Percentiles rank a stretch among this genome's conserved stretches.
These are phyloP conservation scores for Rehmannia glutinosa DNA, from an alignment of 257 asterid species.

Conservation along the genomic window DNA sequence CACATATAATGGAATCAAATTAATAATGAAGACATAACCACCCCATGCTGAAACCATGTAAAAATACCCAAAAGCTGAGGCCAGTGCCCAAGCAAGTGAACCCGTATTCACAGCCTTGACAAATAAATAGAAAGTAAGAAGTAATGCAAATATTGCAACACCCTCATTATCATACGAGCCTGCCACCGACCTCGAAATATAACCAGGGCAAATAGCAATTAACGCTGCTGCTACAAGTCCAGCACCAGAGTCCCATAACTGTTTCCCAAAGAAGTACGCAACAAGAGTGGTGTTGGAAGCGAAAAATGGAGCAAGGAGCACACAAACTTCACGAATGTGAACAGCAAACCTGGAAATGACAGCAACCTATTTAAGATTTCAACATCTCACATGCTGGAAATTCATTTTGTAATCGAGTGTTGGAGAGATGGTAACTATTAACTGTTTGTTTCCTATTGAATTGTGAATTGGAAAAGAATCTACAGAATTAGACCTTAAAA, in stretches of 20 bases:
- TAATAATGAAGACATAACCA: slow-evolving; percentile 96
- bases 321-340: slow-evolving; percentile 99
- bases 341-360: slow-evolving; percentile 73
- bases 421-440: too few relatives aligned
- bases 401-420: too few relatives aligned
- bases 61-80: slow-evolving; percentile 94
- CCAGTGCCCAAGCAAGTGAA: slow-evolving; percentile 95
- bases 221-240: slow-evolving; percentile 96
- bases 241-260: slow-evolving; percentile 98
- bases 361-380: slow-evolving; percentile 17
- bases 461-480: too few relatives aligned
- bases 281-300: slow-evolving; percentile 96
- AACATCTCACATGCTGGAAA: background rate
- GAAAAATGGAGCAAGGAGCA: slow-evolving; percentile 95
- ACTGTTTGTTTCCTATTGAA: too few relatives aligned
- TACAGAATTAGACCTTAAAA: too few relatives aligned
- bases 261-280: slow-evolving; percentile 99
- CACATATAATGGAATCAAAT: slow-evolving; percentile 88
- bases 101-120: slow-evolving; percentile 99
- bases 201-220: slow-evolving; percentile 99
- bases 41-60: slow-evolving; percentile 99
- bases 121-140: slow-evolving; percentile 92
- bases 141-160: slow-evolving; percentile 91
- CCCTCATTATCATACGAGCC: slow-evolving; percentile 99
- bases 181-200: slow-evolving; percentile 97